Evolutionary conservation across 495 filamentous ascomycete species (phyloP), one percentile per base, ranked within the genome.

Genomic region (Hypoxylon subgilvum): DNA sequence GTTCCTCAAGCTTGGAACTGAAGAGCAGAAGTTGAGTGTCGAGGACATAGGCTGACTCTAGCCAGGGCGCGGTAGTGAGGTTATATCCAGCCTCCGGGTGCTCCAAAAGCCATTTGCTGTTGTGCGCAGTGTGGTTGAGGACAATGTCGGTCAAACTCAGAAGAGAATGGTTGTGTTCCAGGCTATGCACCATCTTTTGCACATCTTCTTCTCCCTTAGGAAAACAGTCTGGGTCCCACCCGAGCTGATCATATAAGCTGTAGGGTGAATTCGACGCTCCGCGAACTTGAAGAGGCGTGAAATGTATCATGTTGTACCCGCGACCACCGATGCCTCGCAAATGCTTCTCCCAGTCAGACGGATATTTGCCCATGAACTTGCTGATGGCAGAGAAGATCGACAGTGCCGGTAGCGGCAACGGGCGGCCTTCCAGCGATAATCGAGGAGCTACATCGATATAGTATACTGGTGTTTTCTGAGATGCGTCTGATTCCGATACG

Each of bases 231-330:
- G 88, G 83, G 67, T 97, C 95, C 77, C 96, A 99, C 22, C 81
- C 75, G 25, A 92, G 78, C 74, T 97, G 95, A 66, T 99, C 89
- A 67, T 88, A 95, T 50, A 99, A 84, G 71, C 93, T 97, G 79
- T 97, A 99, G 0, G 95, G 95, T 8, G 95, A 97, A 69, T 97
- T 96, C 10, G 93, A 97, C 10, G 76, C 81, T 19, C 95, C 95
- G 38, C 95, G 84, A 47, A 88, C 79, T 81, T 92, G 94, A 63
- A 97, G 76, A 6, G 95, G 95, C 3, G 95, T 96, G 68, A 97
- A 99, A 72, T 99, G 95, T 47, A 99, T 84, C 91, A 97, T 96
- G 72, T 99, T 99, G 76, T 99, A 99, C 5, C 91, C 91, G 28
- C 94, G 82, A 42, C 88, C 84, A 54, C 87, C 85, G 60, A 97